Conservation (phyloP, 306 rosid genomes). For the Cicer chorassanicum region DNA sequence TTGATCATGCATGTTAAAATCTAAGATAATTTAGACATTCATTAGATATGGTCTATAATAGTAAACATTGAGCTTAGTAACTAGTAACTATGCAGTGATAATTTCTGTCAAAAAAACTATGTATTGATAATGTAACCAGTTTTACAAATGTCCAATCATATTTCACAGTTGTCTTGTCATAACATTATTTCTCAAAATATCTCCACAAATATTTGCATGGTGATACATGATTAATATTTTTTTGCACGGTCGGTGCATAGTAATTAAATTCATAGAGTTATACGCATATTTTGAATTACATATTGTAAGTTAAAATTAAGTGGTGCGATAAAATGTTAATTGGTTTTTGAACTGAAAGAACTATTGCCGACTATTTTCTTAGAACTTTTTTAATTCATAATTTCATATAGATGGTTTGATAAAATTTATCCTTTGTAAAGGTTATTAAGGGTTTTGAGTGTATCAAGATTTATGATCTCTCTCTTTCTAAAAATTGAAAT, state of each 20-base stretch:
- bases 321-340: background rate
- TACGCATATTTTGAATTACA: background rate
- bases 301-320: background rate
- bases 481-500: constrained; percentile 4
- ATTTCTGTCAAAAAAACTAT: too few species aligned
- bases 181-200: too few species aligned
- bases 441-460: background rate
- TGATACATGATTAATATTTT: background rate
- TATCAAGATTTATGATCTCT: constrained; percentile 8
- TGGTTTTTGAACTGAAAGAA: background rate
- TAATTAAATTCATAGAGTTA: background rate
- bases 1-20: background rate
- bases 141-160: too few species aligned
- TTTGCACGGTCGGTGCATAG: background rate
- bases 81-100: background rate
- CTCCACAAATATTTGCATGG: background rate
- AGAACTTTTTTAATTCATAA: background rate
- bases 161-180: too few species aligned
- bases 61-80: background rate
- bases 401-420: background rate
- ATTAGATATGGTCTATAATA: background rate
- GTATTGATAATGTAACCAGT: too few species aligned
- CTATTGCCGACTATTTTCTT: background rate
- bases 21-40: background rate
- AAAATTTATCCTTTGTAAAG: background rate